phyloP scores from a whole-genome alignment of 495 filamentous ascomycete genomes.

The Tuber melanosporum region DNA sequence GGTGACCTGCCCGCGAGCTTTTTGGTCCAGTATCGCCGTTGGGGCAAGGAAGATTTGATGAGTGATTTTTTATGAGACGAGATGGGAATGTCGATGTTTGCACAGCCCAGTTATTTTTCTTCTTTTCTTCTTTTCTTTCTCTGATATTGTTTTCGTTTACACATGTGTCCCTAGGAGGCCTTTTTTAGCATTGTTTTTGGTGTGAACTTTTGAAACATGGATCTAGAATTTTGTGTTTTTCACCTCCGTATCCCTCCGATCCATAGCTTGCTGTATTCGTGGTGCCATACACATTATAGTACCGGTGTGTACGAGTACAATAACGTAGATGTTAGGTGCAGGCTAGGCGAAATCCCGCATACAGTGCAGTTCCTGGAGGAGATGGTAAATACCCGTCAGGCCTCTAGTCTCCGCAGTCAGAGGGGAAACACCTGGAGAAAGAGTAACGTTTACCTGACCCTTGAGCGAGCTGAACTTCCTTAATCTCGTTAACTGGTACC shows the following conservation, averaged over 20 bases:
- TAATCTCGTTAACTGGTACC: too few species aligned
- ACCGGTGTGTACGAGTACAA: too few species aligned
- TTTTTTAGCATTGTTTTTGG: not conserved
- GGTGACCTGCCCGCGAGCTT: not conserved
- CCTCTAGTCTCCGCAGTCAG: too few species aligned
- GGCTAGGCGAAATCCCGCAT: too few species aligned
- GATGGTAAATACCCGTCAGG: too few species aligned
- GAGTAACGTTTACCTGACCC: too few species aligned
- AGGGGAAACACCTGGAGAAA: too few species aligned
- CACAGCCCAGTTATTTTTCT: not conserved
- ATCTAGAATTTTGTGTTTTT: not conserved
- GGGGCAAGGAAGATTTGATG: not conserved
- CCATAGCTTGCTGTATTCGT: not conserved
- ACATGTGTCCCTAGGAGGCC: not conserved
- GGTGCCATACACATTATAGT: not conserved
- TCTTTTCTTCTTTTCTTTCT: not conserved
- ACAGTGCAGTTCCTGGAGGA: too few species aligned
- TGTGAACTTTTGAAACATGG: not conserved
- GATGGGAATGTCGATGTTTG: not conserved
- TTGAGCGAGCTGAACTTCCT: too few species aligned
- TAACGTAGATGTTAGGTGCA: too few species aligned
- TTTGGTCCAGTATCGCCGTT: not conserved
- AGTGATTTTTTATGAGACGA: not conserved
- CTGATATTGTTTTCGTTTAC: not conserved
- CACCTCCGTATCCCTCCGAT: not conserved